Conservation (phyloP, 2,329 filamentous ascomycete species). For the Zymoseptoria tritici region DNA sequence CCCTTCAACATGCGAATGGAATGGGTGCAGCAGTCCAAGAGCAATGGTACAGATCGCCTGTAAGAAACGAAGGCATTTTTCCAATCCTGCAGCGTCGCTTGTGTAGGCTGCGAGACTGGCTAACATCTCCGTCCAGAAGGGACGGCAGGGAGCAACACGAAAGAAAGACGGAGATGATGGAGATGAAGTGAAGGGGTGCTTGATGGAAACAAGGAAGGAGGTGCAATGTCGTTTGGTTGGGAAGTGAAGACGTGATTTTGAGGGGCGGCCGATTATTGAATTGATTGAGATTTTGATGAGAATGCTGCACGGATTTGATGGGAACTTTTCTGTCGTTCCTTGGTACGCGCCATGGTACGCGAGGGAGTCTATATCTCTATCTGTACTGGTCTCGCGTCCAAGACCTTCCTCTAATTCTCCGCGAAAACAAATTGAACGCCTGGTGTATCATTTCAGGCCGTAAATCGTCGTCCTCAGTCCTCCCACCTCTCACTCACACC, state of each 20-base stretch:
- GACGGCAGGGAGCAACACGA: background rate
- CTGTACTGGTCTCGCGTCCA: no score
- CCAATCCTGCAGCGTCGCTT: conserved; percentile 47
- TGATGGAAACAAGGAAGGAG: background rate
- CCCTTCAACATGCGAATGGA: conserved; percentile 25
- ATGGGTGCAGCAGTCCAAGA: conserved; percentile 29
- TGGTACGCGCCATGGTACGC: no score
- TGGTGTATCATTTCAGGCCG: background rate
- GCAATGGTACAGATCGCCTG: conserved; percentile 37
- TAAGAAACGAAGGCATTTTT: conserved; percentile 53
- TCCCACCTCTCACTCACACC: background rate
- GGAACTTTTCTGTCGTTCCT: no score
- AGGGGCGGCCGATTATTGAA: background rate
- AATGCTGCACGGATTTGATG: background rate
- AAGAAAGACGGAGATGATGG: background rate
- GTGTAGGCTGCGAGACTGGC: conserved; percentile 9
- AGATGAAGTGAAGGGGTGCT: background rate
- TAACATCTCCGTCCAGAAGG: conserved; percentile 5
- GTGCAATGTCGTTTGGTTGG: background rate
- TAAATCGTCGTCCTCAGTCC: background rate
- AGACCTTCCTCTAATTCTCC: no score
- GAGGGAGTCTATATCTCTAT: background rate
- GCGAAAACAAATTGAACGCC: no score
- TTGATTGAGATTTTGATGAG: background rate
- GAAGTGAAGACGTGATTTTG: background rate